A percentile compares a stretch with the other conserved stretches of the same genome.
These are phyloP conservation scores for Coemansia sp. DNA, from an alignment of 192 early-diverging fungal genomes.

Conservation along the genomic window DNA sequence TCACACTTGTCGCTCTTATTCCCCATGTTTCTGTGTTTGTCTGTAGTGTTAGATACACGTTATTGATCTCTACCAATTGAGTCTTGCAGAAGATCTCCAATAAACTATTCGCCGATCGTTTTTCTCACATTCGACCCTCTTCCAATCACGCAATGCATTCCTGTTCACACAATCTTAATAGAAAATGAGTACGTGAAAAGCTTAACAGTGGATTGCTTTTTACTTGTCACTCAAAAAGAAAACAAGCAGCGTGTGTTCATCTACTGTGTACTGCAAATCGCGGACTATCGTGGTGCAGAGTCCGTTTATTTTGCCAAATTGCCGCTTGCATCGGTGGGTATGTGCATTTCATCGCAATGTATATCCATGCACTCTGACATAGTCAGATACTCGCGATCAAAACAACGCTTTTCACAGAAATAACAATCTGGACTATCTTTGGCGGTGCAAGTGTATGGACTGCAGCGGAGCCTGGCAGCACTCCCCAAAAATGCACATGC, in stretches of 20 bases:
- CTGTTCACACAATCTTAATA: not conserved
- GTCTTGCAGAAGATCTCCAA: not conserved
- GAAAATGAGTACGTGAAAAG: no score
- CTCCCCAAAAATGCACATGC: not conserved
- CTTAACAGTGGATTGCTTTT: not conserved
- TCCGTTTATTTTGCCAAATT: not conserved
- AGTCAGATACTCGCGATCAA: not conserved
- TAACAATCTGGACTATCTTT: not conserved
- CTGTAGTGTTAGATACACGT: not conserved
- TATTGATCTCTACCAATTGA: not conserved
- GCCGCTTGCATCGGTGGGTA: not conserved
- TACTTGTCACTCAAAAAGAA: not conserved
- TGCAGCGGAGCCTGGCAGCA: not conserved
- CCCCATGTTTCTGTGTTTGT: not conserved
- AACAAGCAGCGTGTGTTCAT: not conserved
- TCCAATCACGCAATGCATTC: not conserved
- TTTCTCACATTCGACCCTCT: not conserved
- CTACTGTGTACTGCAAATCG: not conserved
- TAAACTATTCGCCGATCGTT: not conserved
- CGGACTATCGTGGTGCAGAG: not conserved
- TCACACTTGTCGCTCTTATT: not conserved
- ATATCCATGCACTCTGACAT: slow-evolving; percentile 4
- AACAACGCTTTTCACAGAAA: not conserved
- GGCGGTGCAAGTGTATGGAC: not conserved
- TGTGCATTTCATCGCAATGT: not conserved